Percentiles rank a stretch among this genome's conserved stretches.
Conservation (phyloP, 1,139 yeast genomes). For the Suhomyces choctaworum region DNA sequence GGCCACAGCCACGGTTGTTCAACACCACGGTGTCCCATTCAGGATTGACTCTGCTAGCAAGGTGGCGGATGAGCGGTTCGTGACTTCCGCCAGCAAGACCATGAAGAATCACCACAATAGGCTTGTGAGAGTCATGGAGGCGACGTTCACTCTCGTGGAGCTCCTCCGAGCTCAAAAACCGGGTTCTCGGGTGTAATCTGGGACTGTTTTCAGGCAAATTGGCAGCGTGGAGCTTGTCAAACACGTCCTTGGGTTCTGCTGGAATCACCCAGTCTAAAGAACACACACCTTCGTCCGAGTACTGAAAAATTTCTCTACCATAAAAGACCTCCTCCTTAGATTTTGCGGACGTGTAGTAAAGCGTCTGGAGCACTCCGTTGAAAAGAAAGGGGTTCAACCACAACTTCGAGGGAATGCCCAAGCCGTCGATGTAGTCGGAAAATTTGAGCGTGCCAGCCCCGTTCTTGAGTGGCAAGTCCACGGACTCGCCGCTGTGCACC, state of each 20-base stretch:
- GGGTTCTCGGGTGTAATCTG: slow-evolving; percentile 72
- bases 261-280: slow-evolving; percentile 77
- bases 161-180: slow-evolving; percentile 58
- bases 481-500: slow-evolving; percentile 27
- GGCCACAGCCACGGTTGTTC: slow-evolving; percentile 85
- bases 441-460: slow-evolving; percentile 17
- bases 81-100: slow-evolving; percentile 94
- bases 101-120: slow-evolving; percentile 71
- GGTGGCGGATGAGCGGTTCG: slow-evolving; percentile 78
- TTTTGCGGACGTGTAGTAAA: slow-evolving; percentile 58
- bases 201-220: slow-evolving; percentile 73
- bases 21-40: slow-evolving; percentile 67
- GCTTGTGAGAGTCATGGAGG: slow-evolving; percentile 35
- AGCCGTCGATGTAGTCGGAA: slow-evolving; percentile 24
- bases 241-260: slow-evolving; percentile 48
- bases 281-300: slow-evolving; percentile 65
- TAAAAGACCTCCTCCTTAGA: slow-evolving; percentile 60
- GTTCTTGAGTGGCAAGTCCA: slow-evolving; percentile 20
- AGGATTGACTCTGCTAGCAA: slow-evolving; percentile 37
- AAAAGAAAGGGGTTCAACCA: slow-evolving; percentile 64
- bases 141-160: slow-evolving; percentile 18
- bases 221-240: slow-evolving; percentile 49
- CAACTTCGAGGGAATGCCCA: slow-evolving; percentile 36
- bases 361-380: slow-evolving; percentile 76
- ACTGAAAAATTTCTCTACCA: slow-evolving; percentile 69